A percentile compares a stretch with the other conserved stretches of the same genome.
Conservation (phyloP, 441 rosid species). For the Gossypium lobatum region DNA sequence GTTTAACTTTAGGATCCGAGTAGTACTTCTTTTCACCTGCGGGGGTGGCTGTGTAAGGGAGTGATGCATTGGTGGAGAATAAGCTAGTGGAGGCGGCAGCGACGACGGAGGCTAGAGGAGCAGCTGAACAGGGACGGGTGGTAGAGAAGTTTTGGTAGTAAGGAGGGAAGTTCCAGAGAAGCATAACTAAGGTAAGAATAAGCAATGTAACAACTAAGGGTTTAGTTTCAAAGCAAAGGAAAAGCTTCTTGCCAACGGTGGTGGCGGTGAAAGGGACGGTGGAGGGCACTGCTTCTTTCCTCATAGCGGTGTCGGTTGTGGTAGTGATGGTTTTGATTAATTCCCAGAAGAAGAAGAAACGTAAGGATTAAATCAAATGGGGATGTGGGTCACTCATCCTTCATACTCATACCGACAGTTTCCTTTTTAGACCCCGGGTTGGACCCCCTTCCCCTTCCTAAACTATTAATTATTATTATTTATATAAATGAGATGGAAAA, state of each 20-base stretch:
- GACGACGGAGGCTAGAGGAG: constrained; percentile 13
- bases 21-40: constrained; percentile 29
- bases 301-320: constrained; percentile 30
- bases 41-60: constrained; percentile 9
- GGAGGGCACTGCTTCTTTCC: constrained; percentile 46
- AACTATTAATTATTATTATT: not conserved
- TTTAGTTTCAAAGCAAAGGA: constrained; percentile 50
- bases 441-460: not conserved
- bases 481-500: not conserved
- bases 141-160: constrained; percentile 60
- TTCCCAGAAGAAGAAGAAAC: not conserved
- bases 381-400: not conserved
- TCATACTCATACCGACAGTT: constrained; percentile 22
- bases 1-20: constrained; percentile 18
- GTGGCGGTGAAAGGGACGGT: constrained; percentile 22
- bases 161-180: constrained; percentile 70
- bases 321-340: constrained; percentile 1
- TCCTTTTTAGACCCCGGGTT: not conserved
- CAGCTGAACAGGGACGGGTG: constrained; percentile 42
- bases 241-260: constrained; percentile 27
- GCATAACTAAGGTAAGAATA: constrained; percentile 53
- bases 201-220: constrained; percentile 54
- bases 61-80: constrained; percentile 11
- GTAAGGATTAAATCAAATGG: constrained; percentile 23
- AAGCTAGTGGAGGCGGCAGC: constrained; percentile 4